Conservation (phyloP, 2,329 filamentous ascomycete species). For the Alternaria gansuensis region DNA sequence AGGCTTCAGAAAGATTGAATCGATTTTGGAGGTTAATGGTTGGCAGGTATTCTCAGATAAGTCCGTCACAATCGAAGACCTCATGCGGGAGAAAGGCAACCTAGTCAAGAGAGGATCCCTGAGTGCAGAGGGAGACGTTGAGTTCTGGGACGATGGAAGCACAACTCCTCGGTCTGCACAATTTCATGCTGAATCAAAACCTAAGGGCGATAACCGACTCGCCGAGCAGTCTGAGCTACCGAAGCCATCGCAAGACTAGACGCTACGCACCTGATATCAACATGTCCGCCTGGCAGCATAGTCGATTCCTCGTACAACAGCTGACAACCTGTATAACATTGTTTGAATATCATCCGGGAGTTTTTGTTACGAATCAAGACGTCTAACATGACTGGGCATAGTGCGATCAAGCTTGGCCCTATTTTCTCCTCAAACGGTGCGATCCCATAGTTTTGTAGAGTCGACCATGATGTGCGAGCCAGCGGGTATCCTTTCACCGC, state of each 20-base stretch:
- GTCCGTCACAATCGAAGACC: constrained; percentile 75
- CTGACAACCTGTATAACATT: constrained; percentile 11
- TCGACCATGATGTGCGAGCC: constrained; percentile 2
- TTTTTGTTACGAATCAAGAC: not conserved
- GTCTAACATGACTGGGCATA: not conserved
- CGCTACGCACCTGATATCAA: not conserved
- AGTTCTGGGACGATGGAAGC: constrained; percentile 84
- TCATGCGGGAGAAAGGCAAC: constrained; percentile 78
- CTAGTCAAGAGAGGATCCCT: constrained; percentile 75
- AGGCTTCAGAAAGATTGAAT: not conserved
- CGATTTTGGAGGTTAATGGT: constrained; percentile 13
- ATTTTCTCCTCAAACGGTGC: not conserved
- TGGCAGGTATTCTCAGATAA: constrained; percentile 74
- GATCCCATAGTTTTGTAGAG: not conserved
- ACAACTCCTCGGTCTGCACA: constrained; percentile 47
- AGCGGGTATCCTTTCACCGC: not conserved
- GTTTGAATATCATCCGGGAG: constrained; percentile 12
- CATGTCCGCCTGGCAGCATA: not conserved
- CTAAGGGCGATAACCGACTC: constrained; percentile 37
- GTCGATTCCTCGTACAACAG: not conserved
- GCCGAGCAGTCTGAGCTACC: constrained; percentile 28
- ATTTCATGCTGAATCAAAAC: constrained; percentile 44
- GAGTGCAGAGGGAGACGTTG: constrained; percentile 82
- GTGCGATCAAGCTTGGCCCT: not conserved
- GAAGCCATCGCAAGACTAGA: constrained; percentile 26